Evolutionary conservation across 169 alveolate genomes (phyloP).

Genomic region (Plasmodium knowlesi): DNA sequence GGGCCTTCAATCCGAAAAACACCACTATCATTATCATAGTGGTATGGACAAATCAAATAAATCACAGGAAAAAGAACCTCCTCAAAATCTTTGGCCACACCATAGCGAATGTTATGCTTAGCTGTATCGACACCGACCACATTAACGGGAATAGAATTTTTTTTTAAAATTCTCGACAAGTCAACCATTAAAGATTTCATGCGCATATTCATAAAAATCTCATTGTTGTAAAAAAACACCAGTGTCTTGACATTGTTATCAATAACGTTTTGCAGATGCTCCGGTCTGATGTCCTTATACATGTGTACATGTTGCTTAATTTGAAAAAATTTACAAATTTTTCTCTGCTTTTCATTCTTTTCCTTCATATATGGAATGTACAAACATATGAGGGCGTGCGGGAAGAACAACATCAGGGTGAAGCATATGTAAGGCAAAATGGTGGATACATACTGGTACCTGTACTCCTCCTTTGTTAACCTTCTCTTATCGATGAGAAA

Average conservation of each 20-base stretch:
- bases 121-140: conserved; percentile 56
- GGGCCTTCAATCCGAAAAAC: conserved; percentile 52
- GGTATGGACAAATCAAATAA: conserved; percentile 59
- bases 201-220: conserved; percentile 43
- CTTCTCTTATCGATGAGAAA: conserved; percentile 54
- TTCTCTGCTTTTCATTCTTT: conserved; percentile 31
- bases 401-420: conserved; percentile 54
- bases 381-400: conserved; percentile 54
- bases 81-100: conserved; percentile 37
- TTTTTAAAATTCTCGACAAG: conserved; percentile 41
- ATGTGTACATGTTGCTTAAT: conserved; percentile 34
- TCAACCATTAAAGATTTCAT: conserved; percentile 53
- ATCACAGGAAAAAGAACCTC: conserved; percentile 20
- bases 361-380: conserved; percentile 56
- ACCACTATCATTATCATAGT: conserved; percentile 69
- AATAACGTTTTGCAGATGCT: conserved; percentile 6
- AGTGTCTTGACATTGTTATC: conserved; percentile 54
- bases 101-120: conserved; percentile 22
- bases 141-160: conserved; percentile 43
- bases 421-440: conserved; percentile 69
- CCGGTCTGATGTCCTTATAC: conserved; percentile 66
- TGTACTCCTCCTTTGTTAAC: conserved; percentile 53
- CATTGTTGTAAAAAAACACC: conserved; percentile 26
- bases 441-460: conserved; percentile 48
- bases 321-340: conserved; percentile 43